phyloP scores from a whole-genome alignment of 306 rosid genomes.

The Pterocarpus macrocarpus region DNA sequence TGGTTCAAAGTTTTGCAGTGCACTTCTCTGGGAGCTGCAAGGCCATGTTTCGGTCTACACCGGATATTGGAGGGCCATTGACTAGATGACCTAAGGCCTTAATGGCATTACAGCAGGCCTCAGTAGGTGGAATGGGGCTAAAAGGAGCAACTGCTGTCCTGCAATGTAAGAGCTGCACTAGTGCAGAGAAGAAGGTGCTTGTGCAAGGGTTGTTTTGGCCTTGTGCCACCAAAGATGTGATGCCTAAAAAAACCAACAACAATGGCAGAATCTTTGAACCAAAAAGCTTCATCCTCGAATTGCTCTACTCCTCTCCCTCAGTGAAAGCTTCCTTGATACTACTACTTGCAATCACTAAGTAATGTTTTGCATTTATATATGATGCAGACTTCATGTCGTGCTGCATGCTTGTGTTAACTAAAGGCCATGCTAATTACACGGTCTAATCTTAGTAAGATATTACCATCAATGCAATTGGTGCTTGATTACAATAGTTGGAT shows the following conservation, averaged over 20 bases:
- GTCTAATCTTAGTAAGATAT: slow-evolving; percentile 2
- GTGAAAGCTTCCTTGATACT: not conserved
- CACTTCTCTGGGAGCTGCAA: slow-evolving; percentile 73
- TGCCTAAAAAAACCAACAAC: slow-evolving; percentile 31
- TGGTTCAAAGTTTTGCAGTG: slow-evolving; percentile 66
- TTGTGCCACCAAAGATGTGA: slow-evolving; percentile 44
- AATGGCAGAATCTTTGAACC: slow-evolving; percentile 33
- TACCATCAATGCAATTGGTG: slow-evolving; percentile 21
- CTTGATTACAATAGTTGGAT: slow-evolving; percentile 41
- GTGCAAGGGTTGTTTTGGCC: slow-evolving; percentile 52
- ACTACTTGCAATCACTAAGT: not conserved
- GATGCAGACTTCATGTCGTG: slow-evolving; percentile 32
- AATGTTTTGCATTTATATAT: slow-evolving; percentile 43
- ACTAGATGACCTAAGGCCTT: slow-evolving; percentile 63
- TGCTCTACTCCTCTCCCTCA: not conserved
- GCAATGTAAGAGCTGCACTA: slow-evolving; percentile 74
- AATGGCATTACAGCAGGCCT: slow-evolving; percentile 65
- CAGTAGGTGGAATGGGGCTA: slow-evolving; percentile 65
- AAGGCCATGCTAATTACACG: slow-evolving; percentile 52
- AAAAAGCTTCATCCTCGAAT: slow-evolving; percentile 42
- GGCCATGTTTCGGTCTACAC: slow-evolving; percentile 72
- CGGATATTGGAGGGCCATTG: slow-evolving; percentile 69
- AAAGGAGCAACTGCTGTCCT: slow-evolving; percentile 67
- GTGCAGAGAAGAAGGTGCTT: slow-evolving; percentile 63
- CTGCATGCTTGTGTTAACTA: slow-evolving; percentile 58